Percentiles rank a stretch among this genome's conserved stretches.
These are phyloP conservation scores for Epithemia pelagica DNA, from an alignment of 108 stramenopile species.

Conservation along the genomic window DNA sequence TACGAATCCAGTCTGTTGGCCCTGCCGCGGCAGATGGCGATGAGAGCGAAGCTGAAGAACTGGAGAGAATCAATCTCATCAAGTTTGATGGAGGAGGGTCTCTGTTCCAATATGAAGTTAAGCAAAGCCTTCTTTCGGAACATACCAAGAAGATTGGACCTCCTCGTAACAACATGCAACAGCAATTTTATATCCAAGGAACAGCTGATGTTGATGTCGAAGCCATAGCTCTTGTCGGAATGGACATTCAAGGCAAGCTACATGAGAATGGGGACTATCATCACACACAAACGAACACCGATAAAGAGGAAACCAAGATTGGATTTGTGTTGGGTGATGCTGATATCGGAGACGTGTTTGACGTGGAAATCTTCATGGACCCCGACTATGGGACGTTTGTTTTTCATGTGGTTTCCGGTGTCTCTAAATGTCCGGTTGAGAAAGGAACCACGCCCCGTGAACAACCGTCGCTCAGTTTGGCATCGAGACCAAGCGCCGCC, in stretches of 20 bases:
- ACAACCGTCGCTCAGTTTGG: neutral
- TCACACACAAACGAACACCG: neutral
- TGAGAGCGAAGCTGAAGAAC: neutral
- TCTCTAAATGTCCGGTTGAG: neutral
- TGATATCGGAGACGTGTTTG: neutral
- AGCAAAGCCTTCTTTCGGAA: neutral
- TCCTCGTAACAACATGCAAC: neutral
- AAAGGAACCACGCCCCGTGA: neutral
- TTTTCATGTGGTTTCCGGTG: neutral
- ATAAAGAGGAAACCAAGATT: neutral
- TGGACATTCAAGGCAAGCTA: neutral
- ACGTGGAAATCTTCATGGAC: neutral
- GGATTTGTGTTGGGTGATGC: conserved; percentile 1
- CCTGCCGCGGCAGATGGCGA: neutral
- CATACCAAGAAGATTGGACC: neutral
- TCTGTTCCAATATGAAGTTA: neutral
- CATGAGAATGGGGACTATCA: neutral
- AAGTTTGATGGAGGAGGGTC: neutral
- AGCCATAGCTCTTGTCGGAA: neutral
- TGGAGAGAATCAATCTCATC: neutral
- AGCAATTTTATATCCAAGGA: neutral
- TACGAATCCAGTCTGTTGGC: neutral
- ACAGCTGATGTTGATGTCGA: neutral
- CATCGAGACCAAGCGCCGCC: neutral
- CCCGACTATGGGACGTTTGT: conserved; percentile 2